Evolutionary conservation across 495 filamentous ascomycete species (phyloP), one percentile per base, ranked within the genome.

Genomic region (Aspergillus conjunctus): DNA sequence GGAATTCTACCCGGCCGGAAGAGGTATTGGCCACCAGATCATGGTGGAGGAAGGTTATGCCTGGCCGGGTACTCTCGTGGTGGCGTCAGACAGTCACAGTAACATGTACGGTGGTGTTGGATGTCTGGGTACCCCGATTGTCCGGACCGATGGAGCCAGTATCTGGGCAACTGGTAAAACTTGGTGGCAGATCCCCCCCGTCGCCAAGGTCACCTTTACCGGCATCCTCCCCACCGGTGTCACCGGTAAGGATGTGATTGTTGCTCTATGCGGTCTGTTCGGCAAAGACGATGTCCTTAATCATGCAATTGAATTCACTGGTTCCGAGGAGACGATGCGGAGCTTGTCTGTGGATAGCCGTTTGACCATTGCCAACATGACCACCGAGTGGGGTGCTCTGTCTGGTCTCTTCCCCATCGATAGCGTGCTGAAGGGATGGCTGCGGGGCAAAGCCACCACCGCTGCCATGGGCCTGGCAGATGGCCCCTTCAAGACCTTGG

Each of bases 231-330:
- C 91, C 0, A 71, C 71, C 2, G 94, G 94, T 5, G 94, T 97
- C 1, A 93, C 91, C 0, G 93, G 92, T 45, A 98, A 98, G 74
- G 93, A 98, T 74, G 88, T 97, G 17, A 98, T 98, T 68, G 86
- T 98, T 17, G 88, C 91, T 0, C 78, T 98, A 2, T 96, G 92
- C 63, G 90, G 88, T 7, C 73, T 97, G 11, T 95, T 98, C 78
- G 89, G 90, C 70, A 85, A 88, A 30, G 91, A 95, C 65, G 91
- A 97, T 46, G 94, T 97, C 0, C 79, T 97, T 8, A 98, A 98
- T 73, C 92, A 97, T 74, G 87, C 87, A 10, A 88, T 98, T 63
- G 93, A 98, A 71, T 97, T 97, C 67, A 86, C 85, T 7, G 93
- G 92, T 0, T 85, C 88, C 0, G 85, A 89, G 63, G 81, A 91